Percentiles rank a stretch among this genome's conserved stretches.
phyloP scores from a whole-genome alignment of 106 monocot genomes.

The Dendrobium catenatum region DNA sequence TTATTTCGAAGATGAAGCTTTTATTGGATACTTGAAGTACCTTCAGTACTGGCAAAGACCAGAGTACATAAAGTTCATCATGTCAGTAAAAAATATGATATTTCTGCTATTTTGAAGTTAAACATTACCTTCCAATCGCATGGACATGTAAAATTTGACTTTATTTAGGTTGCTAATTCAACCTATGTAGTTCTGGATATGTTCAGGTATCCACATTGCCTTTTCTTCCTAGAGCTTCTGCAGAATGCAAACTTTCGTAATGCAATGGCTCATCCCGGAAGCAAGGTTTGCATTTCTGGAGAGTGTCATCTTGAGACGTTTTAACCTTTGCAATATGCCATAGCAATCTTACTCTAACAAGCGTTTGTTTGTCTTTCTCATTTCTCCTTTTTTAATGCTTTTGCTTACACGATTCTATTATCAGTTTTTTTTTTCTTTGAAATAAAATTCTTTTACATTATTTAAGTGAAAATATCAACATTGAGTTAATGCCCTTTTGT shows the following conservation, averaged over 20 bases:
- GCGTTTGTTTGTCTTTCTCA: background rate
- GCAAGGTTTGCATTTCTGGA: constrained; percentile 58
- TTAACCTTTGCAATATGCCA: background rate
- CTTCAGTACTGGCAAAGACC: constrained; percentile 90
- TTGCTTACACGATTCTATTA: background rate
- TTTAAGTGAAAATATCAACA: background rate
- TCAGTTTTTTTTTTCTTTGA: background rate
- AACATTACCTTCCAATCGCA: background rate
- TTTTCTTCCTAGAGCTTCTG: constrained; percentile 97
- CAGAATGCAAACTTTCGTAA: constrained; percentile 92
- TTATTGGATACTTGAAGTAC: constrained; percentile 97
- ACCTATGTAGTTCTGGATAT: background rate
- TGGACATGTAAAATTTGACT: background rate
- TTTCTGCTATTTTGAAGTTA: background rate
- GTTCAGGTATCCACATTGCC: constrained; percentile 94
- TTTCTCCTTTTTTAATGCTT: background rate
- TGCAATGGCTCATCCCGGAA: constrained; percentile 99
- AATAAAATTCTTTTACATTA: background rate
- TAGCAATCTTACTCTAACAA: background rate
- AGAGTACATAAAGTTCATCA: constrained; percentile 90
- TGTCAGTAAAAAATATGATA: constrained; percentile 33
- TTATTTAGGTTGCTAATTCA: background rate
- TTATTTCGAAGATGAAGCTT: constrained; percentile 96
- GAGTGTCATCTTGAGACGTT: background rate
- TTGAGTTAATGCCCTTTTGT: background rate